Percentiles rank a stretch among this genome's conserved stretches.
Conservation (phyloP, 2,329 filamentous ascomycete species). For the Diaporthe caulivora region DNA sequence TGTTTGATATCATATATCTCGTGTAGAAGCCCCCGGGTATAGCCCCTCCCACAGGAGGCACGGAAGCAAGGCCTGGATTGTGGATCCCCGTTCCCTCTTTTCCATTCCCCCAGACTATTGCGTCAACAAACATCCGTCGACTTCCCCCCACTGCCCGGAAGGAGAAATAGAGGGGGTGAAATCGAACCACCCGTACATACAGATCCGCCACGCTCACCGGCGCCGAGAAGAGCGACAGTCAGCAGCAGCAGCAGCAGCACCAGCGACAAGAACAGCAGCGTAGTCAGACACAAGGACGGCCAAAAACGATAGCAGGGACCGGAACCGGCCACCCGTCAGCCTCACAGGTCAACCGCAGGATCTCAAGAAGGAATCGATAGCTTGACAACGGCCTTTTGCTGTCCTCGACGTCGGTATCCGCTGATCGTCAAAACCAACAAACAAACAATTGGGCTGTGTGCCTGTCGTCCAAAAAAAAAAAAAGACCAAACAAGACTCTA, state of each 20-base stretch:
- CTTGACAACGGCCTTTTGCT: not conserved
- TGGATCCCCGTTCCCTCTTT: constrained; percentile 17
- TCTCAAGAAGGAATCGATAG: not conserved
- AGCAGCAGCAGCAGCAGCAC: not conserved
- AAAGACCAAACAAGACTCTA: not conserved
- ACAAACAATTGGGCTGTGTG: not conserved
- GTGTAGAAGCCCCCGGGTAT: not conserved
- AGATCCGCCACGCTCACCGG: not conserved
- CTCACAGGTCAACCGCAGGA: not conserved
- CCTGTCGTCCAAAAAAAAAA: not conserved
- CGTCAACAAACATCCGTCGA: constrained; percentile 23
- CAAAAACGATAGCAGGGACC: not conserved
- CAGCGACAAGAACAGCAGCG: not conserved
- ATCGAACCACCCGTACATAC: constrained; percentile 9
- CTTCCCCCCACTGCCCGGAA: constrained; percentile 5
- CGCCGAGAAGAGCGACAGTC: constrained; percentile 1
- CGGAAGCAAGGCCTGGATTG: not conserved
- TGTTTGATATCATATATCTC: constrained; percentile 22
- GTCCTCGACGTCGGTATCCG: constrained; percentile 2
- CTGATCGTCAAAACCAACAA: not conserved
- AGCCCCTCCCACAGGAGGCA: too few relatives aligned
- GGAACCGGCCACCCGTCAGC: not conserved
- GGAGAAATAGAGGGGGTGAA: constrained; percentile 3
- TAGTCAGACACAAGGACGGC: not conserved
- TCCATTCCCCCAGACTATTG: constrained; percentile 23